phyloP scores from a whole-genome alignment of 495 filamentous ascomycete species.

The Penicillium steckii region DNA sequence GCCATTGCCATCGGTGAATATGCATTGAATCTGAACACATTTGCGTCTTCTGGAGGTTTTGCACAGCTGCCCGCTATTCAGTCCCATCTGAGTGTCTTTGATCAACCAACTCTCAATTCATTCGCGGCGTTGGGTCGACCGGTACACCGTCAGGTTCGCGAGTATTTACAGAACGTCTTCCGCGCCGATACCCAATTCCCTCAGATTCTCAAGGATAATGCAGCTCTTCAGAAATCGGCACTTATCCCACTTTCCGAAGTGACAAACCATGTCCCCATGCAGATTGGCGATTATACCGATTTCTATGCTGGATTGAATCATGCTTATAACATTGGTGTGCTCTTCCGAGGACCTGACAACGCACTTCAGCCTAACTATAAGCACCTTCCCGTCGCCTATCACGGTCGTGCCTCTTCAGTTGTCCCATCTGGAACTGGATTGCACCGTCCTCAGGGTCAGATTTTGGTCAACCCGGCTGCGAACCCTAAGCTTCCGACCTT shows the following conservation, averaged over 20 bases:
- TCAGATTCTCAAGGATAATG: constrained; percentile 58
- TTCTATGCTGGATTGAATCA: constrained; percentile 94
- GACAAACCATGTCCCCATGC: constrained; percentile 76
- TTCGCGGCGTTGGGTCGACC: constrained; percentile 77
- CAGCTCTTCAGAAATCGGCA: constrained; percentile 47
- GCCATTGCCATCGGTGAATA: constrained; percentile 79
- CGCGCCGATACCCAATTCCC: constrained; percentile 56
- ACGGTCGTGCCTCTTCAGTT: constrained; percentile 77
- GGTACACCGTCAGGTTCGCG: constrained; percentile 69
- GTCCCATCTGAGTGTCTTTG: constrained; percentile 61
- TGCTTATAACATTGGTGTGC: constrained; percentile 73
- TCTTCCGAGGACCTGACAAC: constrained; percentile 80
- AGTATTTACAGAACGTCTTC: constrained; percentile 72
- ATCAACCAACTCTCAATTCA: constrained; percentile 69
- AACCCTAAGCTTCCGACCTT: constrained; percentile 62
- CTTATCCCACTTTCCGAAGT: constrained; percentile 58
- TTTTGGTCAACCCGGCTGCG: constrained; percentile 63
- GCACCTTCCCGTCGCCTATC: constrained; percentile 87
- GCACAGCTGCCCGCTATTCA: constrained; percentile 56
- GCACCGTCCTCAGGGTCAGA: constrained; percentile 78
- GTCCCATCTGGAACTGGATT: constrained; percentile 75
- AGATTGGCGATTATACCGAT: constrained; percentile 94
- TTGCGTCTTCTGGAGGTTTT: constrained; percentile 61
- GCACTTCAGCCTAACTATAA: constrained; percentile 89
- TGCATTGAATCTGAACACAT: constrained; percentile 71